A percentile compares a stretch with the other conserved stretches of the same genome.
These are phyloP conservation scores for Kwoniella sp. DNA, from an alignment of 768 basidiomycete genomes.

Conservation along the genomic window DNA sequence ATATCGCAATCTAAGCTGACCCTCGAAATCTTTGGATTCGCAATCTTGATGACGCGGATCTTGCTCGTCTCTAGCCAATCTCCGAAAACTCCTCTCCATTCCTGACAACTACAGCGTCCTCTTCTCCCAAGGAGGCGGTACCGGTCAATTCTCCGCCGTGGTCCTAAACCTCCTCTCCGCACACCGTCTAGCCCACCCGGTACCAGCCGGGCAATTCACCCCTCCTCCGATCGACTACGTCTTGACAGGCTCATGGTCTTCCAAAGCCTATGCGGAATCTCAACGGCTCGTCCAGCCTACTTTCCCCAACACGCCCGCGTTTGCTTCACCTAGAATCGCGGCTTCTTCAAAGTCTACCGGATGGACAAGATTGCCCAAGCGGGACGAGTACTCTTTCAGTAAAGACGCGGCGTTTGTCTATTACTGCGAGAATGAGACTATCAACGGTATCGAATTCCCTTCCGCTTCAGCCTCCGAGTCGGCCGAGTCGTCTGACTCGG, in stretches of 20 bases:
- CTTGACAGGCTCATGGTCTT: conserved; percentile 89
- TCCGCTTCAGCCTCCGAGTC: conserved; percentile 52
- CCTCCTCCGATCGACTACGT: conserved; percentile 73
- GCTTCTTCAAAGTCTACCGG: conserved; percentile 66
- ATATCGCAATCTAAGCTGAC: no score
- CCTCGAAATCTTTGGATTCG: no score
- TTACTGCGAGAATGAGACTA: conserved; percentile 99
- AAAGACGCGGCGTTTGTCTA: conserved; percentile 84
- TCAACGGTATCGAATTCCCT: conserved; percentile 89
- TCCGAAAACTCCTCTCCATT: conserved; percentile 75
- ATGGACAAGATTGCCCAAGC: conserved; percentile 71
- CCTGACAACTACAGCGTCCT: conserved; percentile 82
- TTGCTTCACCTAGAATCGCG: conserved; percentile 67
- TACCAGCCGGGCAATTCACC: conserved; percentile 46
- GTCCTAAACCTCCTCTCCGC: conserved; percentile 88
- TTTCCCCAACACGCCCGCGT: conserved; percentile 23
- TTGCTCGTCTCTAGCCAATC: conserved; percentile 58
- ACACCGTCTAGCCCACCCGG: conserved; percentile 73
- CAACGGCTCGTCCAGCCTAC: conserved; percentile 63
- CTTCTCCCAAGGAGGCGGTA: conserved; percentile 93
- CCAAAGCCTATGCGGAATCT: conserved; percentile 81
- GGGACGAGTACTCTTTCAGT: conserved; percentile 73
- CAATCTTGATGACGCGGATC: not conserved
- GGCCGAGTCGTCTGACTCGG: conserved; percentile 59
- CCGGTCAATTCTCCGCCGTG: conserved; percentile 85